Conservation (phyloP, 176 grass and related monocot species). For the Otatea glauca region DNA sequence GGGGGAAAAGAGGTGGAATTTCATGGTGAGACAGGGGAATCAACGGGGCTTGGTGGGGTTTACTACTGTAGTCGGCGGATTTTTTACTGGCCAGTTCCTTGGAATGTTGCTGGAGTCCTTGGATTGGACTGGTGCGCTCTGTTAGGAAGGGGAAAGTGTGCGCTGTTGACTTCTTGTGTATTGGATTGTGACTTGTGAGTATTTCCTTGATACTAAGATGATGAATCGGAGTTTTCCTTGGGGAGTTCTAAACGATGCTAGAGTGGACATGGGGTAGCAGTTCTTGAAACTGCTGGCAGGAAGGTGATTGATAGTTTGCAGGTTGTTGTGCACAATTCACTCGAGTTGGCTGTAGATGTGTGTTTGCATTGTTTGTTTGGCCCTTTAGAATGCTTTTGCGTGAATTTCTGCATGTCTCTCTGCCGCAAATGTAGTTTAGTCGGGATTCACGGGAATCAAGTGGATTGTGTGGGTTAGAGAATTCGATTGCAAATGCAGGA, state of each 20-base stretch:
- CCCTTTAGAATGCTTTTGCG: neutral
- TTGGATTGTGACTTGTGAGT: neutral
- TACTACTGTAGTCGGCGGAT: neutral
- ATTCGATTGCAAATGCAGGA: neutral
- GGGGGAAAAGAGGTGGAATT: neutral
- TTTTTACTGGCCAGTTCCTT: neutral
- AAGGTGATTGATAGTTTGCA: neutral
- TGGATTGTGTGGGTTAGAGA: neutral
- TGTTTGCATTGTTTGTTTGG: neutral
- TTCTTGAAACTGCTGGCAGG: neutral
- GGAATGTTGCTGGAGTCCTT: neutral
- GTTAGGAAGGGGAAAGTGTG: neutral
- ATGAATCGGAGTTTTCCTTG: neutral
- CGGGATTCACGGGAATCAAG: neutral
- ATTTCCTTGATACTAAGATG: neutral
- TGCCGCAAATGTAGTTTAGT: constrained; percentile 20
- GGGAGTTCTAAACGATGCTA: neutral
- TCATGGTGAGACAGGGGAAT: constrained; percentile 2
- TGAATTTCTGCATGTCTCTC: neutral
- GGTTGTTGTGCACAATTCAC: neutral
- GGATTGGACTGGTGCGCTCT: constrained; percentile 11
- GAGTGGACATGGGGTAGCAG: neutral
- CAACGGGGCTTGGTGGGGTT: neutral
- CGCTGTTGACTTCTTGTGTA: neutral
- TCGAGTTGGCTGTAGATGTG: neutral